Evolutionary conservation across 306 rosid species (phyloP).

Genomic region (Hippophae rhamnoides): DNA sequence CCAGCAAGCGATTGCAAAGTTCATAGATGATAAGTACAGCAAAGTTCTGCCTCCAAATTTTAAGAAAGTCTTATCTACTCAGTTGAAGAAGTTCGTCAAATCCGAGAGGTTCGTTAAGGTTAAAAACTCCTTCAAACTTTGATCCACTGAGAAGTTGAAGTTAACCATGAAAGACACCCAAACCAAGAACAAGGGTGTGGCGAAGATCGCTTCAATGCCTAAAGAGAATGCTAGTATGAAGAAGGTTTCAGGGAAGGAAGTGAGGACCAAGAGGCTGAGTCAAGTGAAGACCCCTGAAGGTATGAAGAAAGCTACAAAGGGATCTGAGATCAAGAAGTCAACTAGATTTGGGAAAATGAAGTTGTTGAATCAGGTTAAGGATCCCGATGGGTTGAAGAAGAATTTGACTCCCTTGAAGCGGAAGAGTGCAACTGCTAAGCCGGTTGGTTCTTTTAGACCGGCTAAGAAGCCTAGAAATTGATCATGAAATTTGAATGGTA

Average conservation of each 20-base stretch:
- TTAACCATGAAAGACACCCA: not conserved
- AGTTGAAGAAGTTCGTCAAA: conserved; percentile 27
- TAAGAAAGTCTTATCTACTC: conserved; percentile 16
- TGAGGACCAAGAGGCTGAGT: conserved; percentile 27
- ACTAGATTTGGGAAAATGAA: conserved; percentile 7
- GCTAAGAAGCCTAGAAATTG: conserved; percentile 15
- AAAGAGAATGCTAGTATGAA: not conserved
- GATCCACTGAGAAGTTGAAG: conserved; percentile 12
- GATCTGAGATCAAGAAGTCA: conserved; percentile 1
- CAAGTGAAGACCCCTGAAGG: conserved; percentile 22
- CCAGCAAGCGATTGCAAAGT: conserved; percentile 25
- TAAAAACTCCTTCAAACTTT: conserved; percentile 26
- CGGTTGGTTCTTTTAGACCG: not conserved
- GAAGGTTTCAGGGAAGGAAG: conserved; percentile 6
- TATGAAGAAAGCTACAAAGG: not conserved
- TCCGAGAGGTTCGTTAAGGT: conserved; percentile 24
- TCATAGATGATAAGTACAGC: conserved; percentile 22
- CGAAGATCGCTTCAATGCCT: not conserved
- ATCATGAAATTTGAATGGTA: not conserved
- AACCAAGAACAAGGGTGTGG: not conserved
- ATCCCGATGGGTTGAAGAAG: conserved; percentile 15
- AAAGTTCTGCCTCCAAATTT: conserved; percentile 17
- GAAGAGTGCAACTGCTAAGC: conserved; percentile 1
- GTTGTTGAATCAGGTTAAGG: conserved; percentile 22
- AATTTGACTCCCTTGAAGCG: conserved; percentile 14